Percentiles rank a stretch among this genome's conserved stretches.
Evolutionary conservation across 1,284 basidiomycete species (phyloP).

Genomic region (Violaceomyces palustris): DNA sequence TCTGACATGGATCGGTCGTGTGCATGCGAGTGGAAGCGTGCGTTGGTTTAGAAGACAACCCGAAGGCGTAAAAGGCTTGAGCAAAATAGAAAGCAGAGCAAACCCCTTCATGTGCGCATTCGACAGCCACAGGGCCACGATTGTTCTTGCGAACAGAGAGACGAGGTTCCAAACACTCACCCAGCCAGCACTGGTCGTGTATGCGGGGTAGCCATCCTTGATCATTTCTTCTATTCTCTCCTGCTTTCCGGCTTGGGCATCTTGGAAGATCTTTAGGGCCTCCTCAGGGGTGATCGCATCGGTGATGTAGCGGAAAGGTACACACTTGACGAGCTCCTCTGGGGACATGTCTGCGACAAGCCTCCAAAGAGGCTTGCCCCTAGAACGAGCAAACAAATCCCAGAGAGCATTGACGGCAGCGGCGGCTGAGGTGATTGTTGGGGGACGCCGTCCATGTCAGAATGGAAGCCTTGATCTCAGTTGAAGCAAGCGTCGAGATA

Average conservation of each 20-base stretch:
- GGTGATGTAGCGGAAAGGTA: slow-evolving; percentile 79
- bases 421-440: slow-evolving; percentile 55
- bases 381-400: slow-evolving; percentile 72
- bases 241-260: slow-evolving; percentile 69
- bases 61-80: too few species aligned
- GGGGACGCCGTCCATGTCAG: too few species aligned
- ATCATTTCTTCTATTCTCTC: slow-evolving; percentile 53
- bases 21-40: too few species aligned
- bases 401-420: slow-evolving; percentile 65
- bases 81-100: too few species aligned
- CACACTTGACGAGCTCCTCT: slow-evolving; percentile 73
- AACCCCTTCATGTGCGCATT: too few species aligned
- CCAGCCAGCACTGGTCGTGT: slow-evolving; percentile 81
- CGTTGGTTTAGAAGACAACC: too few species aligned
- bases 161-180: too few species aligned
- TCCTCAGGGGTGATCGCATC: slow-evolving; percentile 88
- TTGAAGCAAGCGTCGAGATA: too few species aligned
- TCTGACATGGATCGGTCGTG: too few species aligned
- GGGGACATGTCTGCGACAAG: slow-evolving; percentile 76
- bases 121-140: too few species aligned
- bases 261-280: slow-evolving; percentile 74
- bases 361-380: slow-evolving; percentile 78
- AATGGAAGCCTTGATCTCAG: too few species aligned
- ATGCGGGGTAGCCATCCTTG: slow-evolving; percentile 73
- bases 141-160: too few species aligned